These are phyloP conservation scores for Drosera capensis DNA, from an alignment of 148 eudicot species.

Conservation along the genomic window DNA sequence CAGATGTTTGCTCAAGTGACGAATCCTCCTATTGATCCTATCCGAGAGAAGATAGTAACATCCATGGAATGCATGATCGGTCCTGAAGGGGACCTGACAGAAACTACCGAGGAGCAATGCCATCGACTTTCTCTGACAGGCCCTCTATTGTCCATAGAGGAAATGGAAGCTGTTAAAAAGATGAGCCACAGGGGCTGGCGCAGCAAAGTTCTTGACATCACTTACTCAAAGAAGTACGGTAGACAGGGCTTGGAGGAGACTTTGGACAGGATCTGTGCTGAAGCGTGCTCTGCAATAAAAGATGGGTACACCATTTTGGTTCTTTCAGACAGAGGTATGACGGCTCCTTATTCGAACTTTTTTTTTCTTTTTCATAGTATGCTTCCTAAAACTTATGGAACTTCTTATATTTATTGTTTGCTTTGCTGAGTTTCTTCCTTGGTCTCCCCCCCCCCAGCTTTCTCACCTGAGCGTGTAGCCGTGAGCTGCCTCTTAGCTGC, in stretches of 20 bases:
- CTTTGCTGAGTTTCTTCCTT: no score
- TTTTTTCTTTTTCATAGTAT: no score
- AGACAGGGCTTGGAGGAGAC: slow-evolving; percentile 89
- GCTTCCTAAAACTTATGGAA: no score
- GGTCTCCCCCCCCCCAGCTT: no score
- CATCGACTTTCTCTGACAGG: slow-evolving; percentile 94
- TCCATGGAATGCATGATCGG: slow-evolving; percentile 99
- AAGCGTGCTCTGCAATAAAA: slow-evolving; percentile 73
- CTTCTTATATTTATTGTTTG: no score
- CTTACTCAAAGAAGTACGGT: slow-evolving; percentile 60
- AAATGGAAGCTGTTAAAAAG: slow-evolving; percentile 90
- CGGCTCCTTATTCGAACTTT: neutral
- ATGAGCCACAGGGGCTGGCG: slow-evolving; percentile 96
- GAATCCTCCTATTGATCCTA: slow-evolving; percentile 97
- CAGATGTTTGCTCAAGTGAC: slow-evolving; percentile 99
- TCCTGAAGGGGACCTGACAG: slow-evolving; percentile 98
- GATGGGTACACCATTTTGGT: slow-evolving; percentile 71
- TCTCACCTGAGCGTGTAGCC: slow-evolving; percentile 71
- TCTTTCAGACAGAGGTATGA: slow-evolving; percentile 91
- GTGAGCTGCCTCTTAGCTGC: slow-evolving; percentile 92
- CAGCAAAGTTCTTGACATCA: slow-evolving; percentile 86
- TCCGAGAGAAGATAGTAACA: slow-evolving; percentile 93
- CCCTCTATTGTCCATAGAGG: slow-evolving; percentile 67
- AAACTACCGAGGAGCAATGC: slow-evolving; percentile 88
- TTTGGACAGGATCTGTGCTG: slow-evolving; percentile 70